Conservation (phyloP, 768 basidiomycete species). For the Mrakia blollopis region DNA sequence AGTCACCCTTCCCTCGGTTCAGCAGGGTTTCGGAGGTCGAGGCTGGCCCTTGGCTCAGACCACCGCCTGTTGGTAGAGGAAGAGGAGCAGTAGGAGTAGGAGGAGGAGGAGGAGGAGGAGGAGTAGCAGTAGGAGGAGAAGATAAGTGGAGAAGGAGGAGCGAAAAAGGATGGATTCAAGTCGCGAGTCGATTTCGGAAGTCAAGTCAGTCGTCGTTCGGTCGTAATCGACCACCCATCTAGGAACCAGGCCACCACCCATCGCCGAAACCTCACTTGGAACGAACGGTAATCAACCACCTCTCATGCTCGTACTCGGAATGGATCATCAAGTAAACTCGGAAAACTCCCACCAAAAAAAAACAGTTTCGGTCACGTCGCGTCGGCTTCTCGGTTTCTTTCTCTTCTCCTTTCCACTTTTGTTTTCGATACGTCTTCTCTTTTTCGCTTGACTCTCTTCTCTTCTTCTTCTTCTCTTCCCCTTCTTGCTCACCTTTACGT, state of each 20-base stretch:
- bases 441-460: neutral
- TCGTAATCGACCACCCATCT: neutral
- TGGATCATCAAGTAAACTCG: neutral
- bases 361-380: neutral
- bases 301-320: neutral
- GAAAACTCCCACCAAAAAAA: constrained; percentile 2
- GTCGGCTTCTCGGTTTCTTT: constrained; percentile 15
- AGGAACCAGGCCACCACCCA: no score
- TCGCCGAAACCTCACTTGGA: neutral
- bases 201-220: neutral
- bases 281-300: neutral
- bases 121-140: neutral
- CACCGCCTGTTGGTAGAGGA: neutral
- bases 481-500: neutral
- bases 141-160: neutral
- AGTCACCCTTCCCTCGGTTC: neutral
- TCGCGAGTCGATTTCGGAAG: no score
- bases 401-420: neutral
- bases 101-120: neutral
- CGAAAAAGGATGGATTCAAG: neutral
- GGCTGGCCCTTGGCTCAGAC: neutral
- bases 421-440: neutral
- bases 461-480: neutral
- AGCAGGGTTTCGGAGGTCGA: constrained; percentile 14
- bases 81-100: neutral